Base-by-base conservation (phyloP, 2,329 filamentous ascomycete genomes). In the Aspergillus quadricinctus region DNA sequence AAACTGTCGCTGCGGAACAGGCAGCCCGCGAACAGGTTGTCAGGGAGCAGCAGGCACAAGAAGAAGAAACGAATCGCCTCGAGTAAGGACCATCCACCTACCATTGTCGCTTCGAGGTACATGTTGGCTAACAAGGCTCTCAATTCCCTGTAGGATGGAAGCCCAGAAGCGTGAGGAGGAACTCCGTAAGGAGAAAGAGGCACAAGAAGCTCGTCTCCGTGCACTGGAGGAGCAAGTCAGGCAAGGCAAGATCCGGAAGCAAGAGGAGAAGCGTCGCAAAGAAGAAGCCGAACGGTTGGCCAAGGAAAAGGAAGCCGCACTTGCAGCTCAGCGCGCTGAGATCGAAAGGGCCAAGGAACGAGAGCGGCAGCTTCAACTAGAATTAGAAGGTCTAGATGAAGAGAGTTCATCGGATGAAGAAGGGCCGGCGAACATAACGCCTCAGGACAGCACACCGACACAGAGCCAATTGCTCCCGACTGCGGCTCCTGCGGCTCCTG, bases 141-240 rank as follows among this genome's bases (percentile, higher is more conserved):
- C 49, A 62, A 57, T 60, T 53, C 49, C 50, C 61, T 51, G 49
- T 66, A 97, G 92, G 80, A 80, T 88, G 58, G 84, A 88, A 71
- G 88, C 89, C 48, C 83, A 79, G 64, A 80, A 83, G 52, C 88
- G 93, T 72, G 91, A 96, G 72, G 85, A 89, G 28, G 92, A 95
- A 58, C 82, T 96, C 54, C 85, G 84, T 31, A 85, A 83, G 63
- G 92, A 97, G 75, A 88, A 88, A 53, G 85, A 92, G 66, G 91
- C 89, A 53, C 87, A 92, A 43, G 86, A 89, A 65, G 89, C 89
- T 60, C 90, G 92, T 51, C 82, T 97, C 25, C 90, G 87, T 70
- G 92, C 91, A 17, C 83, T 99, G 8, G 92, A 99, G 74, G 92
- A 97, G 71, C 92, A 97, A 74, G 92, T 97, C 52, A 88, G 87